Evolutionary conservation across 2,329 filamentous ascomycete genomes (phyloP).

Genomic region (Cladorrhinum sp.): DNA sequence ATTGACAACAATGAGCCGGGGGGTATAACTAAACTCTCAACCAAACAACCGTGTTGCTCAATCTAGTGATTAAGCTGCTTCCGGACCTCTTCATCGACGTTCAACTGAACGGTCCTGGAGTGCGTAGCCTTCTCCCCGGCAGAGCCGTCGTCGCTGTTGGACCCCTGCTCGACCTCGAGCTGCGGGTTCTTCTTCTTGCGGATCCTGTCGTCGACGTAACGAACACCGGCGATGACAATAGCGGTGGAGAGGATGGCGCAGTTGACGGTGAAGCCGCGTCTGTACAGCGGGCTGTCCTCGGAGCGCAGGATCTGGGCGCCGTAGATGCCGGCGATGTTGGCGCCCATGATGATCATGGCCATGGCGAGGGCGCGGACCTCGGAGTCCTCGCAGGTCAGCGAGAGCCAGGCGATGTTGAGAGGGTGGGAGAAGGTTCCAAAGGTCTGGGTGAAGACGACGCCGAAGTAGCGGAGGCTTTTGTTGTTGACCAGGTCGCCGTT

Average conservation of each 20-base stretch:
- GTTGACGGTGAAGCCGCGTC: conserved; percentile 47
- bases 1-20: background rate
- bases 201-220: conserved; percentile 43
- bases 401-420: conserved; percentile 60
- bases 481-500: conserved; percentile 33
- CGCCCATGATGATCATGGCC: conserved; percentile 60
- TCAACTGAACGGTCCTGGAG: background rate
- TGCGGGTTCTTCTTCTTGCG: conserved; percentile 8
- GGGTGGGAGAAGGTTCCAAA: conserved; percentile 55
- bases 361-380: conserved; percentile 58
- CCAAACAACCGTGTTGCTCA: background rate
- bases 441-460: conserved; percentile 53
- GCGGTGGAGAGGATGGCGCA: conserved; percentile 45
- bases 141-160: background rate
- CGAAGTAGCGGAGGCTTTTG: conserved; percentile 48
- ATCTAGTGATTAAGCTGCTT: background rate
- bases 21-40: background rate
- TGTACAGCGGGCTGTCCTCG: conserved; percentile 50
- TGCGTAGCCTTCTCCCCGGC: background rate
- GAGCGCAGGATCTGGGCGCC: conserved; percentile 58
- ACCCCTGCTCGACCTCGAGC: background rate
- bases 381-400: conserved; percentile 52
- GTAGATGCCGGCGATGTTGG: conserved; percentile 59
- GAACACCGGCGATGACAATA: conserved; percentile 38
- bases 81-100: background rate